Percentiles rank a stretch among this genome's conserved stretches.
These are phyloP conservation scores for Syzygium jambos DNA, from an alignment of 345 rosid species.

Conservation along the genomic window DNA sequence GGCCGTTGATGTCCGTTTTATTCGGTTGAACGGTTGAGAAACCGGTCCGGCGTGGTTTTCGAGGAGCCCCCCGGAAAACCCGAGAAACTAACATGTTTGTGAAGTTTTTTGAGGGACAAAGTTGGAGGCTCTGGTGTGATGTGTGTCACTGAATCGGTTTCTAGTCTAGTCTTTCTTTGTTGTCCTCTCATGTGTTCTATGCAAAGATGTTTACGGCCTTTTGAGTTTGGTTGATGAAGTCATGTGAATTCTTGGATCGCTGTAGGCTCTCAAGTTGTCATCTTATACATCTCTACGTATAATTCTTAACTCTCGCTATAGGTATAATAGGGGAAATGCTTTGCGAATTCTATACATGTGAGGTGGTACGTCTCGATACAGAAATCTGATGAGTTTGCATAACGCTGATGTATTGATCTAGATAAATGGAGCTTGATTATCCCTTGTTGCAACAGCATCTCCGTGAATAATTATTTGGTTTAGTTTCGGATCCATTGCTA, in stretches of 20 bases:
- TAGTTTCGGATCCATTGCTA: background rate
- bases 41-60: background rate
- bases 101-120: background rate
- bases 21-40: background rate
- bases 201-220: background rate
- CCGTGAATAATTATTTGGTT: background rate
- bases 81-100: background rate
- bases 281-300: background rate
- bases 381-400: background rate
- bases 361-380: background rate
- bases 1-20: conserved; percentile 14
- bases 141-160: background rate
- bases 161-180: background rate
- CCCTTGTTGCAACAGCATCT: background rate
- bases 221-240: background rate
- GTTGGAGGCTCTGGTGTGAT: background rate
- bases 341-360: background rate
- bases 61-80: conserved; percentile 7
- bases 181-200: background rate
- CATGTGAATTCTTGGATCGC: background rate
- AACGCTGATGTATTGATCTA: background rate
- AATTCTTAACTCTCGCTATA: background rate
- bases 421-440: background rate
- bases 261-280: background rate
- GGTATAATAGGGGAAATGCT: background rate